Conservation (phyloP, 805 yeast genomes). For the Suhomyces sp. region DNA sequence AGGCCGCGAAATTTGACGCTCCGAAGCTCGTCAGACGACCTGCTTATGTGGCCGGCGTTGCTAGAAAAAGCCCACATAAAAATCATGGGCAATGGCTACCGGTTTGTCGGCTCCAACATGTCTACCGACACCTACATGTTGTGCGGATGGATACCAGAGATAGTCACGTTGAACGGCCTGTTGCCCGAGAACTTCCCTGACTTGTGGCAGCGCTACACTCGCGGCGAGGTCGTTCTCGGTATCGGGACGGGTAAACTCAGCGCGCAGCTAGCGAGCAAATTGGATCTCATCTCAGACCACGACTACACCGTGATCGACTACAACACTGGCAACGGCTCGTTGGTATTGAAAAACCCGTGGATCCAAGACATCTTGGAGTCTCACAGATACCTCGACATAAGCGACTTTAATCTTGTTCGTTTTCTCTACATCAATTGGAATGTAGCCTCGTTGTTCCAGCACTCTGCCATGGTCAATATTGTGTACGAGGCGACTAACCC, state of each 20-base stretch:
- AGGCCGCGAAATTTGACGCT: constrained; percentile 30
- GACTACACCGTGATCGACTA: constrained; percentile 56
- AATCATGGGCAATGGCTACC: constrained; percentile 55
- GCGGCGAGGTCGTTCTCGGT: constrained; percentile 49
- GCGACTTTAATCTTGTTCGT: constrained; percentile 28
- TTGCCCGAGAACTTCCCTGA: constrained; percentile 20
- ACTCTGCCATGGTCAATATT: constrained; percentile 20
- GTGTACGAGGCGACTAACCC: constrained; percentile 10
- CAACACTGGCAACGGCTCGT: constrained; percentile 21
- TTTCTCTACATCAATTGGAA: constrained; percentile 73
- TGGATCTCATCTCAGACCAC: constrained; percentile 54
- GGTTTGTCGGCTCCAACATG: constrained; percentile 72
- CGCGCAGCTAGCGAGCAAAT: constrained; percentile 25
- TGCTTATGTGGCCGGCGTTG: constrained; percentile 63
- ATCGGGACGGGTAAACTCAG: constrained; percentile 62
- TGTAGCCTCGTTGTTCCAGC: constrained; percentile 24
- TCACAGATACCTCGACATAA: constrained; percentile 16
- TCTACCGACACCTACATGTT: constrained; percentile 64
- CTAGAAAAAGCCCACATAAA: constrained; percentile 74
- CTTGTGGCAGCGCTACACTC: constrained; percentile 24
- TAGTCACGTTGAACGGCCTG: constrained; percentile 31
- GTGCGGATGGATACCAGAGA: constrained; percentile 74
- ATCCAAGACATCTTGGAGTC: constrained; percentile 14
- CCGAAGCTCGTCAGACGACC: constrained; percentile 30
- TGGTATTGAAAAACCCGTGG: constrained; percentile 39